Evolutionary conservation across 169 alveolate genomes (phyloP), one percentile per base, ranked within the genome.

Genomic region (Theileria parva): DNA sequence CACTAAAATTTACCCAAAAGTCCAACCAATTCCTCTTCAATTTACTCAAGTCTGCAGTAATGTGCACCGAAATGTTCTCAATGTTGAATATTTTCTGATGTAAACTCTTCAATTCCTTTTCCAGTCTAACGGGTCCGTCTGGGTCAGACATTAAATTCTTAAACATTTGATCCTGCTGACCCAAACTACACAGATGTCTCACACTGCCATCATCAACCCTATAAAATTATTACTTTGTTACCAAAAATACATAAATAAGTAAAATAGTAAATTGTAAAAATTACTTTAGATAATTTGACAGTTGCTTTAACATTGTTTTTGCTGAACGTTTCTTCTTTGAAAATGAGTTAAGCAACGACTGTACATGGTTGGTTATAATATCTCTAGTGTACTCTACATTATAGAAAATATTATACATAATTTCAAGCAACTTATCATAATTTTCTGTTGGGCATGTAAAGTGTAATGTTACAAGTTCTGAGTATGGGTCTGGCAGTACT

Each of bases 241-340:
- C 8, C 8, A 44, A 44, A 44, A 44, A 44, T 44, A 55, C 8
- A 44, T 7, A 44, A 4, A 37, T 37, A 37, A 37, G n/a, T 37
- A 37, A 4, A 37, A 37, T 6, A 37, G 8, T 37, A 37, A 6
- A 37, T 37, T 44, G 64, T 32, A 5, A 32, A 32, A 32, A 15
- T 37, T 70, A 70, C 39, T 85, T 69, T 64, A 77, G 28, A 39
- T 79, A 71, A 48, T 23, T 19, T 15, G 84, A 2, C 27, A 77
- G 63, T 77, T 84, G 90, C 34, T 21, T 5, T 50, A 84, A 6
- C 37, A 77, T 12, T 30, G 79, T 34, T 39, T 84, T 75, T 37
- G 90, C 78, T 3, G 90, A 84, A 27, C 86, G 74, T 12, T 44
- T 23, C 71, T 84, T 84, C 90, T 84, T 77, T 39, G 68, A 23